Evolutionary conservation across 148 eudicot genomes (phyloP).

Genomic region (Salicornia ramosissima): DNA sequence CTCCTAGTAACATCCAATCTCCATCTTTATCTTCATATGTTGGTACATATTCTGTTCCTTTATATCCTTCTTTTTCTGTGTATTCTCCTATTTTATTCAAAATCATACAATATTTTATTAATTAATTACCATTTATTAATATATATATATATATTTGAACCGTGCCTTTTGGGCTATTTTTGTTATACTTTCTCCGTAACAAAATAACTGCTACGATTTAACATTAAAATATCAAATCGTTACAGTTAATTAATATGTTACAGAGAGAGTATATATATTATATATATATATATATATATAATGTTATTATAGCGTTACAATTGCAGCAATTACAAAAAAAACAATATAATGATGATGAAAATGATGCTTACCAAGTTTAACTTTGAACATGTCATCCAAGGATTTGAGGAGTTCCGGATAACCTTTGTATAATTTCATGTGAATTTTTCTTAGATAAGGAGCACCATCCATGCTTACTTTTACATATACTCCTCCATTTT

Average conservation of each 20-base stretch:
- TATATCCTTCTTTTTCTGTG: conserved; percentile 29
- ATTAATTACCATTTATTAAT: too few relatives aligned
- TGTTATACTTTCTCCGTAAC: too few relatives aligned
- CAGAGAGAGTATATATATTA: too few relatives aligned
- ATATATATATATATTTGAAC: too few relatives aligned
- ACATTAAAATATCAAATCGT: too few relatives aligned
- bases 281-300: too few relatives aligned
- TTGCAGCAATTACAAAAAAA: too few relatives aligned
- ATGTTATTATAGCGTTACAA: too few relatives aligned
- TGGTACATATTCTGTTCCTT: conserved; percentile 28
- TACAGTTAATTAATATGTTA: too few relatives aligned
- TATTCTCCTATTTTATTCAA: conserved; percentile 17
- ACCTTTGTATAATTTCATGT: conserved; percentile 27
- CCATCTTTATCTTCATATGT: conserved; percentile 41
- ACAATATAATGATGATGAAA: too few relatives aligned
- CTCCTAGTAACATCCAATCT: conserved; percentile 40
- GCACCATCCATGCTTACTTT: conserved; percentile 46
- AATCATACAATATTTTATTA: not conserved
- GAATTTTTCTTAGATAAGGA: conserved; percentile 36
- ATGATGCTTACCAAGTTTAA: conserved; percentile 24
- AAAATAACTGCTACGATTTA: too few relatives aligned
- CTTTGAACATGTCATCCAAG: conserved; percentile 33
- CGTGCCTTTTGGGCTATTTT: too few relatives aligned
- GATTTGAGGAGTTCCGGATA: conserved; percentile 28
- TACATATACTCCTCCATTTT: conserved; percentile 23